Evolutionary conservation across 2,329 filamentous ascomycete genomes (phyloP).

Genomic region (Chaetomium strumarium): DNA sequence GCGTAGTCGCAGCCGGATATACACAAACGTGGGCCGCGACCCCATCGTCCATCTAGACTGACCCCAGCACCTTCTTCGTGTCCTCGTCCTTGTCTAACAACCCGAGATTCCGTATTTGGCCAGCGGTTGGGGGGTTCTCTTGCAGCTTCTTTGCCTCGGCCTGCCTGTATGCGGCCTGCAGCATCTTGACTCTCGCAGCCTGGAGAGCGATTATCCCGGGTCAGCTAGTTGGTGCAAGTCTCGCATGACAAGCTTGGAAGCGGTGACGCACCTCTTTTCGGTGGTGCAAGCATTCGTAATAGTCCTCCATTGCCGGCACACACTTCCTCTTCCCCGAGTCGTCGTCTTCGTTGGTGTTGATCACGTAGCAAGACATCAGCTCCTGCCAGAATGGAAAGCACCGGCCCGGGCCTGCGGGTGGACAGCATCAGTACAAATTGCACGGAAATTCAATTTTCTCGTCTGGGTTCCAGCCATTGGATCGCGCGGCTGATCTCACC

Average conservation of each 20-base stretch:
- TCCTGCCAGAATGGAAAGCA: conserved; percentile 99
- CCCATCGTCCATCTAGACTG: conserved; percentile 21
- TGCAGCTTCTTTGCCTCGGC: conserved; percentile 67
- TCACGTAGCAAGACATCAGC: conserved; percentile 94
- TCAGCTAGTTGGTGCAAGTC: conserved; percentile 5
- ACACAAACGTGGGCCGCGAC: conserved; percentile 11
- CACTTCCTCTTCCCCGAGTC: conserved; percentile 83
- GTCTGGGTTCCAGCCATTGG: conserved; percentile 12
- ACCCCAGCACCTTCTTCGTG: conserved; percentile 52
- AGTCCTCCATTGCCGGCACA: conserved; percentile 79
- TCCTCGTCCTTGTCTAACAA: conserved; percentile 80
- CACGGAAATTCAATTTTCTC: background rate
- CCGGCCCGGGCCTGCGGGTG: conserved; percentile 53
- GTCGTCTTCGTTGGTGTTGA: conserved; percentile 79
- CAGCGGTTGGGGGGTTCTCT: conserved; percentile 75
- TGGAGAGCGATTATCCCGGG: conserved; percentile 32
- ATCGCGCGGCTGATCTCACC: conserved; percentile 46
- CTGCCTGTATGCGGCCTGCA: conserved; percentile 83
- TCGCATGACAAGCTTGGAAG: background rate
- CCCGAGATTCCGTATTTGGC: conserved; percentile 82
- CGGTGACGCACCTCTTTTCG: conserved; percentile 79
- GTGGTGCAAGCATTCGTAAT: conserved; percentile 98
- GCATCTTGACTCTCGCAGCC: conserved; percentile 69
- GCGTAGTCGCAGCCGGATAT: conserved; percentile 10
- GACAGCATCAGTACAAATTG: conserved; percentile 12